Conservation (phyloP, 148 eudicot species). For the Chenopodium quinoa region DNA sequence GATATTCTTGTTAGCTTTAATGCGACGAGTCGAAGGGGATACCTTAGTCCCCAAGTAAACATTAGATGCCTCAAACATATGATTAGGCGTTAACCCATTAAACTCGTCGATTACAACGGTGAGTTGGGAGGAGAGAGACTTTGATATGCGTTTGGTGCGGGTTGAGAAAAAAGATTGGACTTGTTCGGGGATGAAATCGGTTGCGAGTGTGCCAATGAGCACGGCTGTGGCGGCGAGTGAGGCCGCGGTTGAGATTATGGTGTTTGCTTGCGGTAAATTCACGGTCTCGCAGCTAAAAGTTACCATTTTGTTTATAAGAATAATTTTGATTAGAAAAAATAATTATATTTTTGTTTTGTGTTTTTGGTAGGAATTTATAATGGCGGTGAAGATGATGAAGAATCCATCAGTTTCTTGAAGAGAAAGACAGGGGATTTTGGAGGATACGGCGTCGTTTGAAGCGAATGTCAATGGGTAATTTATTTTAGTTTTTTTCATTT, state of each 20-base stretch:
- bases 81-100: conserved; percentile 48
- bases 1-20: conserved; percentile 38
- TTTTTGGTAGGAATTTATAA: neutral
- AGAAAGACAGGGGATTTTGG: neutral
- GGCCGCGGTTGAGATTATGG: conserved; percentile 48
- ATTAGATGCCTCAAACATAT: conserved; percentile 47
- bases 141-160: conserved; percentile 26
- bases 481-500: no score
- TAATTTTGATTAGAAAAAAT: no score
- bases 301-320: conserved; percentile 9
- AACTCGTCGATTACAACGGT: conserved; percentile 54
- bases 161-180: conserved; percentile 38
- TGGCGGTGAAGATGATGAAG: neutral
- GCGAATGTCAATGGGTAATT: no score
- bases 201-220: conserved; percentile 41
- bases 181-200: conserved; percentile 45
- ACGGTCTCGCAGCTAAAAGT: conserved; percentile 21
- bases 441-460: neutral
- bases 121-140: conserved; percentile 43
- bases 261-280: conserved; percentile 27
- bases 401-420: conserved; percentile 22
- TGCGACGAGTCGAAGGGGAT: conserved; percentile 31
- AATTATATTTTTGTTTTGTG: neutral
- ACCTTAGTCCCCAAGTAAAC: conserved; percentile 43
- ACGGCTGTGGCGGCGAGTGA: conserved; percentile 49